Base-by-base conservation (phyloP, 1,139 yeast species). In the Geotrichum restrictum region DNA sequence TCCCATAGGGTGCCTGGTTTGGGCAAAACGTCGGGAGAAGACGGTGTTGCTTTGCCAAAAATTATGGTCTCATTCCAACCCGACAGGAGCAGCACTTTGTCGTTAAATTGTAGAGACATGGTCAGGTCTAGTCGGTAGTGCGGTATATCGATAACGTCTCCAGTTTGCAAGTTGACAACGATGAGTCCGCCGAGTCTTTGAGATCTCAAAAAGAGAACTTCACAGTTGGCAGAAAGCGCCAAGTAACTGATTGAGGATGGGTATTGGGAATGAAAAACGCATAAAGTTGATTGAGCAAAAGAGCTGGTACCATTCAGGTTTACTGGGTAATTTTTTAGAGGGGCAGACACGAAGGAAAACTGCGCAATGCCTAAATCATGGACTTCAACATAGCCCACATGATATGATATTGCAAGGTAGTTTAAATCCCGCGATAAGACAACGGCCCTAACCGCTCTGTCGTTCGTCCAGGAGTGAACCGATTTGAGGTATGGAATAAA, bases 71-170 rank as follows among this genome's bases (percentile, higher is more conserved):
- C 69, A 21, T 59, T 60, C 57, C 60, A 59, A 3, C 65, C 65
- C 21, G 59, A 56, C 27, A 65, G 52, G 10, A 60, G 51, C 39
- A 65, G 56, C 11, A 63, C 64, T 43, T 57, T 58, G 41, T 62
- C 67, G 8, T 58, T 45, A 14, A 51, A 58, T 38, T 60, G 60
- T 11, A 63, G 45, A 10, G 53, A 44, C 57, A 65, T 57, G 24
- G 56, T 46, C 3, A 66, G 57, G 39, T 66, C 70, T 27, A 66
- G 57, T 22, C 69, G 52, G 55, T 66, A 66, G 51, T 66, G 70
- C 1, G 67, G 68, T 29, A 66, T 56, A 42, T 66, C 70, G 24
- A 64, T 58, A 39, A 63, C 68, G 22, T 57, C 62, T 1, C 58
- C 58, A 1, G 66, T 61, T 11, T 52, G 49, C 5, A 63, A 55